Percentiles rank a stretch among this genome's conserved stretches.
phyloP scores from a whole-genome alignment of 164 flowering plant species.

The Chimonanthus salicifolius region DNA sequence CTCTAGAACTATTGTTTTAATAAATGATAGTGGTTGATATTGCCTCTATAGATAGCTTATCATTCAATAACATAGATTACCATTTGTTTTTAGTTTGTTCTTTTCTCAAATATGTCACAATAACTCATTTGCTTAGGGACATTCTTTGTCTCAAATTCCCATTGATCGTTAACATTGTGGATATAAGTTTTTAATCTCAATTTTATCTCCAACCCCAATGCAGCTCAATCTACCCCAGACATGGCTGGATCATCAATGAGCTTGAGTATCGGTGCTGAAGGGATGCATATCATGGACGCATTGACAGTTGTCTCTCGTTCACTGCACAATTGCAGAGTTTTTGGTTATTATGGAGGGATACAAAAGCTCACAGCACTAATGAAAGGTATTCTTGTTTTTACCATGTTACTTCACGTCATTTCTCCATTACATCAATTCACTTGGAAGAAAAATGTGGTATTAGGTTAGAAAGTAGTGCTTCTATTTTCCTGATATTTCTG shows the following conservation, averaged over 20 bases:
- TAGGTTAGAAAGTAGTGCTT: too few species aligned
- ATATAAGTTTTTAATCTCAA: constrained; percentile 2
- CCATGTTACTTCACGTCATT: too few species aligned
- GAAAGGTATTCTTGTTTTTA: constrained; percentile 55
- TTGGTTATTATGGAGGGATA: constrained; percentile 79
- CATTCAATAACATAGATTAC: neutral
- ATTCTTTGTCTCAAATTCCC: neutral
- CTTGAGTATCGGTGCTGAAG: constrained; percentile 43
- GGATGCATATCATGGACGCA: constrained; percentile 64
- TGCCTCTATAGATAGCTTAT: neutral
- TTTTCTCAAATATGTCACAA: neutral
- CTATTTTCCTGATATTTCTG: too few species aligned
- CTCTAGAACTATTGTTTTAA: neutral
- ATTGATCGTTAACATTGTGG: neutral
- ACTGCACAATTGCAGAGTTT: constrained; percentile 71
- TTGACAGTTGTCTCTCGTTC: constrained; percentile 68
- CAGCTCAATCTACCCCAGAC: constrained; percentile 34
- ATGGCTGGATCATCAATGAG: constrained; percentile 29
- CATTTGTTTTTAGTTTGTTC: neutral
- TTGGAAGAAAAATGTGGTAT: too few species aligned
- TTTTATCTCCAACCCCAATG: constrained; percentile 28
- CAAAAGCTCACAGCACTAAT: constrained; percentile 86
- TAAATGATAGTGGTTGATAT: neutral
- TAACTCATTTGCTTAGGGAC: neutral
- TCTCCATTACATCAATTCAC: too few species aligned